Evolutionary conservation across 805 yeast genomes (phyloP).

Genomic region (Teunomyces pallodes): DNA sequence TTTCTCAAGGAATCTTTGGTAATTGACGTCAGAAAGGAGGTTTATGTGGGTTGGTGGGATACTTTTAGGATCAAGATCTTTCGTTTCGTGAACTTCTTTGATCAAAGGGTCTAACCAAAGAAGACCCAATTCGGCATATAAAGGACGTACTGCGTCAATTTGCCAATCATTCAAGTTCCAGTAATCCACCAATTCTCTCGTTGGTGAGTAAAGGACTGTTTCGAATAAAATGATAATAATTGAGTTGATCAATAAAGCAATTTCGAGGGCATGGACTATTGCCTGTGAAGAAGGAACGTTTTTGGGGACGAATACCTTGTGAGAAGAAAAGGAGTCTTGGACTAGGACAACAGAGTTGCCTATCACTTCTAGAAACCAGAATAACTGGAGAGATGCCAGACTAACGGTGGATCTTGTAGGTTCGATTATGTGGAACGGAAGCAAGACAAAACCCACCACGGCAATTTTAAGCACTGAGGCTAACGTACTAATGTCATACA

Average conservation of each 20-base stretch:
- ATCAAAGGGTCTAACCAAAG: slow-evolving; percentile 23
- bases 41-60: slow-evolving; percentile 9
- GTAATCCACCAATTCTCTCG: slow-evolving; percentile 10
- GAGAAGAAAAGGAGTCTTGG: slow-evolving; percentile 8
- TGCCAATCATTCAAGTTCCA: slow-evolving; percentile 8
- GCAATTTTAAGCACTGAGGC: not conserved
- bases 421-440: slow-evolving; percentile 47
- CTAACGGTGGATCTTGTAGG: slow-evolving; percentile 37
- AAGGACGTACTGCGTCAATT: slow-evolving; percentile 10
- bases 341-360: not conserved
- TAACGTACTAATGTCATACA: slow-evolving; percentile 1
- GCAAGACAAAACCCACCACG: slow-evolving; percentile 19
- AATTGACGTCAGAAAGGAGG: slow-evolving; percentile 1
- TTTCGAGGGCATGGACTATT: slow-evolving; percentile 5
- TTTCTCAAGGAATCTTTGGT: not conserved
- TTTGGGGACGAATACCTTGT: slow-evolving; percentile 6
- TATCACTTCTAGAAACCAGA: slow-evolving; percentile 31
- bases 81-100: slow-evolving; percentile 19
- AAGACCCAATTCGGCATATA: slow-evolving; percentile 15
- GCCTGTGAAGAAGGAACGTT: not conserved
- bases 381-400: slow-evolving; percentile 36
- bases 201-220: slow-evolving; percentile 7
- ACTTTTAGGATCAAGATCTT: slow-evolving; percentile 17
- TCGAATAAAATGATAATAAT: slow-evolving; percentile 2
- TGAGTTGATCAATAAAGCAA: slow-evolving; percentile 1